phyloP scores from a whole-genome alignment of 805 yeast genomes.

The Debaryomyces prosopidis region DNA sequence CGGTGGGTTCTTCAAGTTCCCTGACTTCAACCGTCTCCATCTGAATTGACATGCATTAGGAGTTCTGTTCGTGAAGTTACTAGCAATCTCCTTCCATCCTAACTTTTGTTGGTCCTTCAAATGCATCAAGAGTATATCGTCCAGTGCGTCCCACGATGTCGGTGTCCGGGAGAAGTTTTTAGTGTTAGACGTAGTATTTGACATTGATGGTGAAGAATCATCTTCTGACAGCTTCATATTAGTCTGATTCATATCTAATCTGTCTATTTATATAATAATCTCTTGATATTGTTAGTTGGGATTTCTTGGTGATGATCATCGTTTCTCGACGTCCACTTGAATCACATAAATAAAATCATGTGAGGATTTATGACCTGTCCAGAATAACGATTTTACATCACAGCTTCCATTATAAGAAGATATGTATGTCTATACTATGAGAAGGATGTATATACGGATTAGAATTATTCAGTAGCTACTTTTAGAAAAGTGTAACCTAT shows the following conservation, averaged over 20 bases:
- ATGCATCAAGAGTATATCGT: conserved; percentile 46
- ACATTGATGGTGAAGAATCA: neutral
- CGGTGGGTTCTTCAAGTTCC: conserved; percentile 45
- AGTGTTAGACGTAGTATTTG: conserved; percentile 5
- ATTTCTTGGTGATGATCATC: conserved; percentile 15
- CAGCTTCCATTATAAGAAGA: too few species aligned
- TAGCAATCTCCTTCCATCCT: conserved; percentile 50
- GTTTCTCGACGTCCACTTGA: conserved; percentile 14
- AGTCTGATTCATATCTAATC: conserved; percentile 1
- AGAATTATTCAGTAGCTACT: too few species aligned
- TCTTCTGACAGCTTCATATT: neutral
- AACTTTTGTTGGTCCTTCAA: conserved; percentile 46
- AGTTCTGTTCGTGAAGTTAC: conserved; percentile 43
- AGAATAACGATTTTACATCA: too few species aligned
- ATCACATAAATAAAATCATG: conserved; percentile 3
- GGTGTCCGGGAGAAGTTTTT: conserved; percentile 41
- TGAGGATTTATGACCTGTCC: neutral
- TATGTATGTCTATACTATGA: too few species aligned
- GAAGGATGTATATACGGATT: too few species aligned
- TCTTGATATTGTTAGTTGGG: neutral
- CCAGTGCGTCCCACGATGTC: conserved; percentile 50
- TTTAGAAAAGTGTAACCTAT: neutral
- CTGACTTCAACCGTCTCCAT: conserved; percentile 47
- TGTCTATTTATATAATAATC: neutral
- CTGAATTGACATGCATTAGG: conserved; percentile 51